Conservation (phyloP, 2,329 filamentous ascomycete species). For the Cladobotryum protrusum region DNA sequence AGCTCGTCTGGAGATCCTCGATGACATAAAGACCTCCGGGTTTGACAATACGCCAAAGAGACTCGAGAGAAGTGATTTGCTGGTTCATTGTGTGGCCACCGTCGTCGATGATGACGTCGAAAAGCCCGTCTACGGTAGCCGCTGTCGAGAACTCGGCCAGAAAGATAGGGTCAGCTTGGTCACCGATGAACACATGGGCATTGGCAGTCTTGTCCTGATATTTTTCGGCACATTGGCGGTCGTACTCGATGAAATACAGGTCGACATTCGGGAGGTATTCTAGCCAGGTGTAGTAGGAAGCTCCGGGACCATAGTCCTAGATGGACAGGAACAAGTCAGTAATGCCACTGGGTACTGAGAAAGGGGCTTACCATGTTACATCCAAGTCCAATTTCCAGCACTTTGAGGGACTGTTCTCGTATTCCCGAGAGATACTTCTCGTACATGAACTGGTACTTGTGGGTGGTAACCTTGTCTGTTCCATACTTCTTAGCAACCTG, state of each 20-base stretch:
- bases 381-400: conserved; percentile 37
- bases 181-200: conserved; percentile 33
- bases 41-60: conserved; percentile 30
- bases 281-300: conserved; percentile 35
- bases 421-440: conserved; percentile 30
- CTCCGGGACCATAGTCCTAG: conserved; percentile 30
- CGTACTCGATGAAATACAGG: conserved; percentile 36
- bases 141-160: conserved; percentile 29
- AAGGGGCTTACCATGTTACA: conserved; percentile 28
- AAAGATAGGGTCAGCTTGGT: conserved; percentile 32
- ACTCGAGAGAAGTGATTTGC: conserved; percentile 29
- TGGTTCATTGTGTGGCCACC: conserved; percentile 33
- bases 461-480: conserved; percentile 33
- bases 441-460: conserved; percentile 36
- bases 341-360: not conserved
- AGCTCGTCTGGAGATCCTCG: conserved; percentile 29
- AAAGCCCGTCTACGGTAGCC: conserved; percentile 23
- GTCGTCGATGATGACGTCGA: conserved; percentile 37
- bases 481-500: conserved; percentile 29
- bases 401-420: conserved; percentile 28
- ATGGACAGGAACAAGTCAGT: not conserved
- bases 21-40: conserved; percentile 31
- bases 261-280: conserved; percentile 34
- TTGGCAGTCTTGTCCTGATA: conserved; percentile 28
- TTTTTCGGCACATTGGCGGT: conserved; percentile 29